Percentiles rank a stretch among this genome's conserved stretches.
These are phyloP conservation scores for Astrothelium subdiscretum DNA, from an alignment of 495 filamentous ascomycete genomes.

Conservation along the genomic window DNA sequence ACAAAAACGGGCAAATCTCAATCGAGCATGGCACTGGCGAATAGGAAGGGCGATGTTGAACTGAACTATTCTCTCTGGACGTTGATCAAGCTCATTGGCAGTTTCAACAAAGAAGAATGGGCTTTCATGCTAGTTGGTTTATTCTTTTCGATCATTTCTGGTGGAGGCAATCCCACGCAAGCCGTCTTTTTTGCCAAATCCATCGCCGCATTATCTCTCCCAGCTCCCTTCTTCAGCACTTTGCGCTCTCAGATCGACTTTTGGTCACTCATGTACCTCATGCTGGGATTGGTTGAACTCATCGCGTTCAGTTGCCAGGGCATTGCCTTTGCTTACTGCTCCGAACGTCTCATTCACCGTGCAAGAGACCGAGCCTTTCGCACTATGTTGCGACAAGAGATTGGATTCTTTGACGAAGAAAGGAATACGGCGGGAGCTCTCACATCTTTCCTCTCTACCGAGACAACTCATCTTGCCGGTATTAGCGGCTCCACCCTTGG, in stretches of 20 bases:
- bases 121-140: constrained; percentile 65
- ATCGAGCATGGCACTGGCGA: constrained; percentile 57
- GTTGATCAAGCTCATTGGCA: constrained; percentile 69
- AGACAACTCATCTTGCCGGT: constrained; percentile 74
- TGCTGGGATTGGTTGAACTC: constrained; percentile 74
- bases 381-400: constrained; percentile 83
- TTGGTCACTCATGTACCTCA: constrained; percentile 89
- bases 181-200: constrained; percentile 85
- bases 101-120: constrained; percentile 70
- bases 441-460: constrained; percentile 73
- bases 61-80: constrained; percentile 64
- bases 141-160: constrained; percentile 66
- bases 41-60: constrained; percentile 34
- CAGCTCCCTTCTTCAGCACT: constrained; percentile 31
- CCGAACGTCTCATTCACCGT: constrained; percentile 69
- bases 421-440: constrained; percentile 77
- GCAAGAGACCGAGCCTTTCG: constrained; percentile 72
- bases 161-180: constrained; percentile 75
- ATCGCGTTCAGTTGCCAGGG: constrained; percentile 59
- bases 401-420: constrained; percentile 76
- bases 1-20: constrained; percentile 55
- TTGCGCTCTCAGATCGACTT: constrained; percentile 65
- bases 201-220: constrained; percentile 54
- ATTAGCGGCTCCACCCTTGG: constrained; percentile 73
- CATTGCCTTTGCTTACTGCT: constrained; percentile 69